These are phyloP conservation scores for Filobasidium wieringae DNA, from an alignment of 768 basidiomycete species.

Conservation along the genomic window DNA sequence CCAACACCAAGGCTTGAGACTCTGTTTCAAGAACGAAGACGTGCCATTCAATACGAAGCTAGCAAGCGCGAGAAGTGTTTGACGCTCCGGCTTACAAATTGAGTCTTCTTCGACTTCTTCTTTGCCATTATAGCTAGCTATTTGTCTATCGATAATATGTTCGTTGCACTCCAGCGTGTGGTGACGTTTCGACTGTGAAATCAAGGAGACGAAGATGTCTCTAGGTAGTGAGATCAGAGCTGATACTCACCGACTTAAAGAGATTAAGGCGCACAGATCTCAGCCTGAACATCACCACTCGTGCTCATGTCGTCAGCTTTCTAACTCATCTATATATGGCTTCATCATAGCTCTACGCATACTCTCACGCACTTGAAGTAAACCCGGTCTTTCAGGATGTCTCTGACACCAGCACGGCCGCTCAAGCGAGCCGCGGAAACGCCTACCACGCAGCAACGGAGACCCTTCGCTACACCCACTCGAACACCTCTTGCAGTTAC, in stretches of 20 bases:
- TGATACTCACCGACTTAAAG: no score
- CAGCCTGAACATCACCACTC: no score
- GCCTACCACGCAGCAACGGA: not conserved
- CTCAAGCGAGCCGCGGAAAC: slow-evolving; percentile 1
- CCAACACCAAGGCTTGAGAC: slow-evolving; percentile 72
- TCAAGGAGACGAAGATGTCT: no score
- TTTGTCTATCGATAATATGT: not conserved
- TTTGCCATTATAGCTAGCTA: slow-evolving; percentile 27
- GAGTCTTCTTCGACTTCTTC: slow-evolving; percentile 33
- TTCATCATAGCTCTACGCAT: no score
- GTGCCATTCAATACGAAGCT: not conserved
- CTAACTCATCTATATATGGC: no score
- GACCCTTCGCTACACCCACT: not conserved
- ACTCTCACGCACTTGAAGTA: no score
- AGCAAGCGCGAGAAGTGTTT: not conserved
- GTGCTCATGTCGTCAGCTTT: no score
- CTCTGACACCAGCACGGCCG: not conserved
- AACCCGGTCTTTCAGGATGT: not conserved
- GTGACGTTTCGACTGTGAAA: no score
- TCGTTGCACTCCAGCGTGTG: no score
- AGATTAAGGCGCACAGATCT: no score
- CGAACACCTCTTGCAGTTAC: no score
- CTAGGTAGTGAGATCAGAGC: no score
- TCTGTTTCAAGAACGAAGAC: slow-evolving; percentile 13
- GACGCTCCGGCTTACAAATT: slow-evolving; percentile 25